Evolutionary conservation across 2,329 filamentous ascomycete species (phyloP).

Genomic region (Beauveria sp.): DNA sequence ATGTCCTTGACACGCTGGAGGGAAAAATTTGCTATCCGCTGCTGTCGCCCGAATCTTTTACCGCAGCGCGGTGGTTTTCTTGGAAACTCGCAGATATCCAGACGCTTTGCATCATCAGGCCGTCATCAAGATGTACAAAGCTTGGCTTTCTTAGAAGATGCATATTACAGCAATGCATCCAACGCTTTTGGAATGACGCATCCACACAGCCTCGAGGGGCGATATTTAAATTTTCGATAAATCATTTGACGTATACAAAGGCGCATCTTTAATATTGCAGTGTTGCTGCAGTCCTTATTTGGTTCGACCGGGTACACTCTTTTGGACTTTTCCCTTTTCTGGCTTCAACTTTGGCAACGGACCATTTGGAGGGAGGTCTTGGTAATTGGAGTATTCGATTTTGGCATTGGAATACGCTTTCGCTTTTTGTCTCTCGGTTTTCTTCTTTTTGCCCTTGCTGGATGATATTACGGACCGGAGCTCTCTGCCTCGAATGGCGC

Average conservation of each 20-base stretch:
- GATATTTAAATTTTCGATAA: slow-evolving; percentile 13
- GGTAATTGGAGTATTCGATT: slow-evolving; percentile 11
- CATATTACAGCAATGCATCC: slow-evolving; percentile 11
- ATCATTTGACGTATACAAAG: background rate
- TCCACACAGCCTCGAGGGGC: slow-evolving; percentile 1
- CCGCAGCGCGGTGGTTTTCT: slow-evolving; percentile 29
- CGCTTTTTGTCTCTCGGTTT: background rate
- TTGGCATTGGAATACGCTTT: slow-evolving; percentile 6
- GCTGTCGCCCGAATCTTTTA: slow-evolving; percentile 30
- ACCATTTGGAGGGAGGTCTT: background rate
- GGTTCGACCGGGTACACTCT: background rate
- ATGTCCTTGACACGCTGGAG: slow-evolving; percentile 41
- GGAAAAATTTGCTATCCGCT: slow-evolving; percentile 36
- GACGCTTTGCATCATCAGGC: slow-evolving; percentile 19
- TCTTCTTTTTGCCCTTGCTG: slow-evolving; percentile 2
- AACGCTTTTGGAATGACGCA: slow-evolving; percentile 12
- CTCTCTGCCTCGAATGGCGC: slow-evolving; percentile 1
- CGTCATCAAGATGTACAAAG: slow-evolving; percentile 2
- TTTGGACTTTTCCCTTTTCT: slow-evolving; percentile 3
- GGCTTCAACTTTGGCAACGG: slow-evolving; percentile 8
- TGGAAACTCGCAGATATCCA: slow-evolving; percentile 20
- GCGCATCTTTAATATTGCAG: background rate
- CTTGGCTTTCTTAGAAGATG: slow-evolving; percentile 9
- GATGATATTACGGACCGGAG: background rate
- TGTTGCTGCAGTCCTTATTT: background rate